Base-by-base conservation (phyloP, 1,284 basidiomycete genomes). In the Moesziomyces globuligerus region DNA sequence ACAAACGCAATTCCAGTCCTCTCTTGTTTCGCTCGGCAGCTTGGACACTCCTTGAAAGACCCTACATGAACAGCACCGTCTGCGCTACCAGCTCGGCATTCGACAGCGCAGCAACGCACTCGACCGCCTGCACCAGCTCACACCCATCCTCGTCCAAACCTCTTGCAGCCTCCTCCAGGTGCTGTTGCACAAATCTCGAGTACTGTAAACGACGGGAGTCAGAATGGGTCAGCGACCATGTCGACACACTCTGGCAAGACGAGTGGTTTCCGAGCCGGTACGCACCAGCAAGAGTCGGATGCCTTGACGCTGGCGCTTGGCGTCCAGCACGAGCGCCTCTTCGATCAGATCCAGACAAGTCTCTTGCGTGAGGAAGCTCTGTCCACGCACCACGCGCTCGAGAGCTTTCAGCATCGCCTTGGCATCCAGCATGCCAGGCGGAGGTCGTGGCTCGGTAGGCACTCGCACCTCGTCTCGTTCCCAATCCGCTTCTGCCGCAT, bases 361-460 rank as follows among this genome's bases (percentile, higher is more conserved):
- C 0, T 43, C 39, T 0, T 9, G 7, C 25, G 25, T 42, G 18
- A 26, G 15, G 26, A 21, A 18, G 7, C 28, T n/a, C 4, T 21
- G n/a, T 28, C 64, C 64, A 18, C 41, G 36, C 28, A 59, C 36
- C 8, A 13, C 20, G 17, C 39, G 11, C 3, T 28, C 21, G 1
- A 68, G 51, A 25, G 48, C 25, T 3, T 68, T 58, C 1, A 79
- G 73, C 6, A 83, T 58, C 0, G 51, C 36, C 0, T 34, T 9
- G 3, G 81, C 78, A 49, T 80, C 70, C 18, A 81, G 71, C 60
- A 81, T 83, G 4, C 83, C 83, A 4, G 81, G 81, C 15, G 82
- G 82, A 3, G 79, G 72, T 1, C 56, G 61, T 0, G 52, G 55
- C 6, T 75, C 64, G 26, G 74, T 73, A 0, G 66, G 58, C 10